Conservation (phyloP, 1,139 yeast genomes). For the Geotrichum klebahnii region DNA sequence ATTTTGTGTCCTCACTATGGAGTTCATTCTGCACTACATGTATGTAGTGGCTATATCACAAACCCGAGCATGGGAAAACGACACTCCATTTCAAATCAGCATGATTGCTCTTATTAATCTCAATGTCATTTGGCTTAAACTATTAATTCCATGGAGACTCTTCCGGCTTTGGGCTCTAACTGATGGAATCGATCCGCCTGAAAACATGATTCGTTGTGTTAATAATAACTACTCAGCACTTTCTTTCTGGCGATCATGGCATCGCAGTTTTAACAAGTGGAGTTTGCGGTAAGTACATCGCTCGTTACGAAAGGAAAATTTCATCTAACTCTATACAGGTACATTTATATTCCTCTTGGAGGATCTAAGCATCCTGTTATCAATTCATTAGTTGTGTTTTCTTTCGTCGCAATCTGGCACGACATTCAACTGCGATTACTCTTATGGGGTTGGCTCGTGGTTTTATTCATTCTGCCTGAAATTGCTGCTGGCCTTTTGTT, state of each 20-base stretch:
- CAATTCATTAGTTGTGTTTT: conserved; percentile 82
- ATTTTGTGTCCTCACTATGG: conserved; percentile 82
- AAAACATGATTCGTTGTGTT: conserved; percentile 95
- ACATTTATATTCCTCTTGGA: conserved; percentile 82
- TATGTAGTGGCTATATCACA: conserved; percentile 91
- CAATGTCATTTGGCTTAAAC: conserved; percentile 83
- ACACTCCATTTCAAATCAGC: conserved; percentile 85
- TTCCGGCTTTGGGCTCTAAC: conserved; percentile 88
- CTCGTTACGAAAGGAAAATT: no score
- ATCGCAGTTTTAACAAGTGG: conserved; percentile 89
- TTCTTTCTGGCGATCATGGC: conserved; percentile 99
- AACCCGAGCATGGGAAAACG: conserved; percentile 84
- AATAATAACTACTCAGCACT: conserved; percentile 87
- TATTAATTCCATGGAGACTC: conserved; percentile 92
- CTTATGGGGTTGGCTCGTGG: conserved; percentile 95
- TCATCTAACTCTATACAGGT: no score
- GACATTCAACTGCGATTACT: conserved; percentile 82
- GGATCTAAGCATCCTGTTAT: conserved; percentile 64
- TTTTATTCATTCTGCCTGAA: conserved; percentile 85
- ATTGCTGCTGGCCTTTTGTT: conserved; percentile 52
- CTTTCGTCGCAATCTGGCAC: conserved; percentile 98
- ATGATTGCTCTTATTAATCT: conserved; percentile 92
- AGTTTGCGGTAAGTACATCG: no score
- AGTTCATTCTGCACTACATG: conserved; percentile 75
- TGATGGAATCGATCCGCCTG: conserved; percentile 95